These are phyloP conservation scores for Phytopythium vexans DNA, from an alignment of 352 stramenopile genomes.

Conservation along the genomic window DNA sequence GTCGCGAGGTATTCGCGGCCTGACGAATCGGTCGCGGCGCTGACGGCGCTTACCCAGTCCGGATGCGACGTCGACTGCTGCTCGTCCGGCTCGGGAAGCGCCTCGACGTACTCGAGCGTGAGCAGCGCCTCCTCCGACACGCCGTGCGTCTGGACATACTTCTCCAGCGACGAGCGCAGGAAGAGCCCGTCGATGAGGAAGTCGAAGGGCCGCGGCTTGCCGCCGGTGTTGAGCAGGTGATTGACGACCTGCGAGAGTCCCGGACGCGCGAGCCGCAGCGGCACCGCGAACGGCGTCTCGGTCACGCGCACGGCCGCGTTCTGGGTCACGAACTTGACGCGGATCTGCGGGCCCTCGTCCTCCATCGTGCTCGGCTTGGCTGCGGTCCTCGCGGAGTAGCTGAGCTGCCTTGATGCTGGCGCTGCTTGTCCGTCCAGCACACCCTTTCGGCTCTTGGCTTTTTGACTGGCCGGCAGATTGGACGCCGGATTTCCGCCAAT, in stretches of 20 bases:
- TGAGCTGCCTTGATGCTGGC: too few species aligned
- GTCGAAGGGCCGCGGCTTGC: constrained; percentile 73
- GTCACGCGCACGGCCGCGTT: constrained; percentile 85
- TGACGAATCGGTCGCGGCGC: constrained; percentile 6
- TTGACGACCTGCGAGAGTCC: constrained; percentile 89
- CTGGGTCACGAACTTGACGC: constrained; percentile 90
- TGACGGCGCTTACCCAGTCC: constrained; percentile 86
- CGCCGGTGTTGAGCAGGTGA: constrained; percentile 63
- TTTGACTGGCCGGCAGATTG: constrained; percentile 7
- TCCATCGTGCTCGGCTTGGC: constrained; percentile 18
- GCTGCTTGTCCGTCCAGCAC: neutral
- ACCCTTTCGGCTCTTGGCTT: constrained; percentile 1
- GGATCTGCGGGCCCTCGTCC: constrained; percentile 51
- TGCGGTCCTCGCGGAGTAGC: too few species aligned
- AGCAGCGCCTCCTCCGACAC: constrained; percentile 81
- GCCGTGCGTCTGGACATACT: constrained; percentile 63
- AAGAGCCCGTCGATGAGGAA: constrained; percentile 80
- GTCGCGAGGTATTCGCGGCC: constrained; percentile 58
- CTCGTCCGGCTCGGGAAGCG: constrained; percentile 68
- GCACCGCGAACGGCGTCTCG: constrained; percentile 87
- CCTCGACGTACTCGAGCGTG: constrained; percentile 88
- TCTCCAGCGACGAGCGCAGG: constrained; percentile 70
- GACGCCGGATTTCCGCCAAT: neutral
- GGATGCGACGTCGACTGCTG: constrained; percentile 65
- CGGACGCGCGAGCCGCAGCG: constrained; percentile 68